Evolutionary conservation across 768 basidiomycete genomes (phyloP).

Genomic region (Kwoniella dendrophila): DNA sequence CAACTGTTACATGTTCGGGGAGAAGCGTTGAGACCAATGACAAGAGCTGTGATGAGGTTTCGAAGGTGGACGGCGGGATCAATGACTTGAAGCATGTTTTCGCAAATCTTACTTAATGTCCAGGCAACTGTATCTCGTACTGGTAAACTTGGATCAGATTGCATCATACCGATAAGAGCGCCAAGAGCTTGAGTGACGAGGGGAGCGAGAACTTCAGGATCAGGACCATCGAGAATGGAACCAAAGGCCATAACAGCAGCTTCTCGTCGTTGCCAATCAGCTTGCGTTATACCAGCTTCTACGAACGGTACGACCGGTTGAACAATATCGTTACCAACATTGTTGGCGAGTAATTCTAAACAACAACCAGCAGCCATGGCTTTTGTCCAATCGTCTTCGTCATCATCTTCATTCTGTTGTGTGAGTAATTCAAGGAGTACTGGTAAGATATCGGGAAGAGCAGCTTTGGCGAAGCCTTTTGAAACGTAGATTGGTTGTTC

Average conservation of each 20-base stretch:
- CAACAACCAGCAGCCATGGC: constrained; percentile 96
- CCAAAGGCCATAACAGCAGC: constrained; percentile 99
- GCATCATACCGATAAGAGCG: constrained; percentile 92
- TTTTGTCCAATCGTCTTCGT: constrained; percentile 98
- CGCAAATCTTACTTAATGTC: constrained; percentile 95
- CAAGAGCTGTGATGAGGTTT: constrained; percentile 77
- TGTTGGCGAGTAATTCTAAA: constrained; percentile 80
- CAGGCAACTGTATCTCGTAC: constrained; percentile 98
- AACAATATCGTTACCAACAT: constrained; percentile 87
- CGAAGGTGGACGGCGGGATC: constrained; percentile 86
- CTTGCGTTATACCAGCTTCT: constrained; percentile 86
- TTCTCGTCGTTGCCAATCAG: constrained; percentile 93
- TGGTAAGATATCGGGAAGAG: constrained; percentile 90
- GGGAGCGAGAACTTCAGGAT: constrained; percentile 79
- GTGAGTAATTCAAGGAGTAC: constrained; percentile 85
- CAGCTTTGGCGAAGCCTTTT: constrained; percentile 89
- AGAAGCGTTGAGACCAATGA: constrained; percentile 74
- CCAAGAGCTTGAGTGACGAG: constrained; percentile 93
- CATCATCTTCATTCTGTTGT: constrained; percentile 92
- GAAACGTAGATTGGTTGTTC: constrained; percentile 73
- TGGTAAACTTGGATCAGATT: constrained; percentile 70
- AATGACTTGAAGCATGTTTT: constrained; percentile 79
- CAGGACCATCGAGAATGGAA: constrained; percentile 94
- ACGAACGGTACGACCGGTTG: constrained; percentile 96
- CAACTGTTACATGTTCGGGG: constrained; percentile 89